Conservation (phyloP, 139 green algal genomes). For the Protoeuglena noctilucae region DNA sequence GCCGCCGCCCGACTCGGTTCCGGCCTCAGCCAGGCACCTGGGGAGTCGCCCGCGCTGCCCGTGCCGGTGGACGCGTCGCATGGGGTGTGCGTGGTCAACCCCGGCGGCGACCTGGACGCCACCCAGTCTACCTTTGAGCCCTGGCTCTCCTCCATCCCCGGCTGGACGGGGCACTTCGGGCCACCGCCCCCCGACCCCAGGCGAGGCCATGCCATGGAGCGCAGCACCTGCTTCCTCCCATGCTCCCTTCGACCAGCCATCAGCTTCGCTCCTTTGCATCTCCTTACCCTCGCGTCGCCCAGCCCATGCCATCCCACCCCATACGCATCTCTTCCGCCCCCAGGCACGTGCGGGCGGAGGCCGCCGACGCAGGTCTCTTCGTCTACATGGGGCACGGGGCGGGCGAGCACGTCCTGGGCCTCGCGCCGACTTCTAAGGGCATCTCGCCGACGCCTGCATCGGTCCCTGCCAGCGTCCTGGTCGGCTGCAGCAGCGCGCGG, state of each 20-base stretch:
- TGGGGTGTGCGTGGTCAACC: constrained; percentile 74
- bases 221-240: neutral
- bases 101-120: constrained; percentile 50
- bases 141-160: constrained; percentile 33
- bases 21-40: constrained; percentile 2
- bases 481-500: constrained; percentile 80
- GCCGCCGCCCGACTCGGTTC: constrained; percentile 1
- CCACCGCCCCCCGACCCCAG: neutral
- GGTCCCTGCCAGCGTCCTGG: constrained; percentile 55
- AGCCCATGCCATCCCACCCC: neutral
- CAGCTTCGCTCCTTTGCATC: constrained; percentile 35
- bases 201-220: neutral
- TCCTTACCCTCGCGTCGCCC: neutral
- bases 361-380: constrained; percentile 52
- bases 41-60: neutral
- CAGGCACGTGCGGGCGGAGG: constrained; percentile 21
- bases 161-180: constrained; percentile 62
- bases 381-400: constrained; percentile 83
- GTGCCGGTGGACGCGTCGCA: constrained; percentile 13
- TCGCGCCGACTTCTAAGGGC: neutral
- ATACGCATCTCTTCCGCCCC: constrained; percentile 6
- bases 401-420: constrained; percentile 60
- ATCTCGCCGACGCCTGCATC: constrained; percentile 16
- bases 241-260: neutral
- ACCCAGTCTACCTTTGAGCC: constrained; percentile 63